These are phyloP conservation scores for Helicostylum pulchrum DNA, from an alignment of 192 early-diverging fungal genomes.

Conservation along the genomic window DNA sequence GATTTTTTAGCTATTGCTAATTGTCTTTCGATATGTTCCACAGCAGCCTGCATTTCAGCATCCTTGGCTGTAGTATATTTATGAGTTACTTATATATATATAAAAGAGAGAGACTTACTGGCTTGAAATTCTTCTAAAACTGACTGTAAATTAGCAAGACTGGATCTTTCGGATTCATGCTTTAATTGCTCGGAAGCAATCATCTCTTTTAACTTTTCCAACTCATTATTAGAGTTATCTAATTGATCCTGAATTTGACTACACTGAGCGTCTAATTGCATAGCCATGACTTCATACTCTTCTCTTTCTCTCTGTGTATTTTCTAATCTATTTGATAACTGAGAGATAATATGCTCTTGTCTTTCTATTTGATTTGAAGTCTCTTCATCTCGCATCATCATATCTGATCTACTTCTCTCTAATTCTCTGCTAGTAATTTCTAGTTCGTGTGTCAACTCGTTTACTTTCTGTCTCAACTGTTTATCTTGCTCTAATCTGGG, in stretches of 20 bases:
- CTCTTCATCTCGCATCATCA: constrained; percentile 62
- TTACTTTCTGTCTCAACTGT: constrained; percentile 54
- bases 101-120: constrained; percentile 39
- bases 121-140: constrained; percentile 89
- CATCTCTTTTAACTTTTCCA: constrained; percentile 47
- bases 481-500: constrained; percentile 85
- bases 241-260: constrained; percentile 49
- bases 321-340: constrained; percentile 56
- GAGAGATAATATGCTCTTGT: constrained; percentile 49
- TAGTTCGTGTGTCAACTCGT: constrained; percentile 53
- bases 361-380: constrained; percentile 53
- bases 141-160: constrained; percentile 75
- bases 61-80: constrained; percentile 37
- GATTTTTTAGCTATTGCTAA: constrained; percentile 37
- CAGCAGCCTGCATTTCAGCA: constrained; percentile 53
- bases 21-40: constrained; percentile 54
- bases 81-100: not conserved
- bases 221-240: constrained; percentile 31
- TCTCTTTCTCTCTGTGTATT: constrained; percentile 59
- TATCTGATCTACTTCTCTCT: constrained; percentile 52
- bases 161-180: constrained; percentile 54
- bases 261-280: constrained; percentile 56
- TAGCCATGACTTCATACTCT: constrained; percentile 52
- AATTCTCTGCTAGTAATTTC: constrained; percentile 47
- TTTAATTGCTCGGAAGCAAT: constrained; percentile 46